A percentile compares a stretch with the other conserved stretches of the same genome.
phyloP scores from a whole-genome alignment of 2,329 filamentous ascomycete genomes.

The Pleurostoma richardsiae region DNA sequence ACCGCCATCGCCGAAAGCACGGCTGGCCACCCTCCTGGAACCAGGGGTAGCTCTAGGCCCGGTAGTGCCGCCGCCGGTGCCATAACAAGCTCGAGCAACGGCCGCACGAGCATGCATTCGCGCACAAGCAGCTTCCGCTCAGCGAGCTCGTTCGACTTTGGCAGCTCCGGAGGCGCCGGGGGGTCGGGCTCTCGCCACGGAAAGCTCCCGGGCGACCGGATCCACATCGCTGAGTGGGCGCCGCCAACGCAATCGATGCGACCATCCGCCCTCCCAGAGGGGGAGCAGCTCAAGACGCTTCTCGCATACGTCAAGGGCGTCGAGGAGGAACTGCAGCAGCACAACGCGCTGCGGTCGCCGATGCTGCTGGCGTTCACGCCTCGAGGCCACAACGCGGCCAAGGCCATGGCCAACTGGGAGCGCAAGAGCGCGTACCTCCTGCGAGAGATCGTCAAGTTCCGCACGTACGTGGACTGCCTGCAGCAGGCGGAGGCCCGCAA shows the following conservation, averaged over 20 bases:
- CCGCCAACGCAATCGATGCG: constrained; percentile 89
- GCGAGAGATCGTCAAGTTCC: constrained; percentile 92
- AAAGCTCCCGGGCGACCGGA: constrained; percentile 78
- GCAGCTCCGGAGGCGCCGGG: constrained; percentile 47
- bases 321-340: constrained; percentile 76
- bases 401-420: constrained; percentile 96
- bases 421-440: constrained; percentile 88
- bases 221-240: constrained; percentile 80
- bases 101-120: constrained; percentile 37
- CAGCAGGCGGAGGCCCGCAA: constrained; percentile 65
- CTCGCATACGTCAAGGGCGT: constrained; percentile 77
- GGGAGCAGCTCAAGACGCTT: constrained; percentile 74
- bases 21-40: constrained; percentile 23
- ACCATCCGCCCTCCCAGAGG: constrained; percentile 70
- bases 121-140: constrained; percentile 46
- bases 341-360: constrained; percentile 81
- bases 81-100: constrained; percentile 4
- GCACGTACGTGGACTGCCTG: constrained; percentile 87
- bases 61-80: constrained; percentile 40
- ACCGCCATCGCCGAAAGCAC: constrained; percentile 44
- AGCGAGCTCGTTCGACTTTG: constrained; percentile 57
- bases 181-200: constrained; percentile 23
- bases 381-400: constrained; percentile 71
- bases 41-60: constrained; percentile 36
- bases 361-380: constrained; percentile 90